These are phyloP conservation scores for Mycena polygramma DNA, from an alignment of 768 basidiomycete genomes.

Conservation along the genomic window DNA sequence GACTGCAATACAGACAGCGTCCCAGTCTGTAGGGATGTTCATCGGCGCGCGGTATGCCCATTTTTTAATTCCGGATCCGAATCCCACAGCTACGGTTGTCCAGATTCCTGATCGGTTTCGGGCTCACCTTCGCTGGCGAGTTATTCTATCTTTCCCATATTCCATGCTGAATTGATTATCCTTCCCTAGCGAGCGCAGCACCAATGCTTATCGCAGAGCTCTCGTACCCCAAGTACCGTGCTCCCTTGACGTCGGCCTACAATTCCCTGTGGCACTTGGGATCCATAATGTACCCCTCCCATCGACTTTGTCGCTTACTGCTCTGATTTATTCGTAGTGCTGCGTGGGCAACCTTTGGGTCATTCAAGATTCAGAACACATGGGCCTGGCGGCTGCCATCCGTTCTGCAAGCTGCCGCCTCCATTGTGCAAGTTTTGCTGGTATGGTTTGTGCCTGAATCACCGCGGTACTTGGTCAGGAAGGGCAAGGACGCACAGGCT, in stretches of 20 bases:
- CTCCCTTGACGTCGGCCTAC: constrained; percentile 81
- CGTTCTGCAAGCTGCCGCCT: constrained; percentile 76
- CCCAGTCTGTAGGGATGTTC: constrained; percentile 81
- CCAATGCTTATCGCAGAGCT: constrained; percentile 89
- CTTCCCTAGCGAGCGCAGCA: constrained; percentile 68
- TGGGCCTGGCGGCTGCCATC: constrained; percentile 92
- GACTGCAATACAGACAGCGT: constrained; percentile 77
- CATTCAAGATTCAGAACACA: constrained; percentile 73
- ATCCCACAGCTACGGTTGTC: not conserved
- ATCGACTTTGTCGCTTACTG: not conserved
- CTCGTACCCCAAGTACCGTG: constrained; percentile 87
- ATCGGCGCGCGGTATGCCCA: constrained; percentile 73
- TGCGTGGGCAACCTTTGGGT: constrained; percentile 88
- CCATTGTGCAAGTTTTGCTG: constrained; percentile 73
- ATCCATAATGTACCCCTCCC: constrained; percentile 68
- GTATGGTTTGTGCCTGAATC: constrained; percentile 84
- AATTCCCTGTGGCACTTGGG: constrained; percentile 92
- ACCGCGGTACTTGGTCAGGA: constrained; percentile 85
- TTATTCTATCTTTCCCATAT: not conserved
- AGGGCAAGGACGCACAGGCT: constrained; percentile 79
- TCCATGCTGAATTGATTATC: constrained; percentile 10
- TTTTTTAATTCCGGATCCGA: not conserved
- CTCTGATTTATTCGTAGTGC: constrained; percentile 55
- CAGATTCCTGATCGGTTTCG: constrained; percentile 81
- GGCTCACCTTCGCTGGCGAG: constrained; percentile 76